Evolutionary conservation across 768 basidiomycete species (phyloP), one percentile per base, ranked within the genome.

Genomic region (Auricularia cornea): DNA sequence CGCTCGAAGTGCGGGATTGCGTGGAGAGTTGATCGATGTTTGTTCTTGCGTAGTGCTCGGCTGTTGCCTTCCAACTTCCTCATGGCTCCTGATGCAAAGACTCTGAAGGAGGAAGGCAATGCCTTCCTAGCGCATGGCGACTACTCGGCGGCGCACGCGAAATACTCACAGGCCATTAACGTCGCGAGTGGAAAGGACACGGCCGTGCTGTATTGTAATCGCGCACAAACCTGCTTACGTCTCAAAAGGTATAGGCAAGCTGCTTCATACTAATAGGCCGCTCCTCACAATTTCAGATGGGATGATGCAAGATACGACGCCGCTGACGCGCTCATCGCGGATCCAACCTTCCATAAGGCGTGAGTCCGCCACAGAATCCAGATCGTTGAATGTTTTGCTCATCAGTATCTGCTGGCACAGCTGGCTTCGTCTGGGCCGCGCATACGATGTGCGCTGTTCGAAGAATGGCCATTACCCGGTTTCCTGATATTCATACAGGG

Each of bases 51-150:
- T 38, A n/a, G n/a, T n/a, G n/a, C 35, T 38, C 2, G 8, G 3
- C 35, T 38, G 10, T 10, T 10, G 16, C 35, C n/a, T n/a, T 38
- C 16, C 35, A 14, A 38, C 35, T 38, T 14, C 16, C 16, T 14
- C 44, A 48, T 48, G 44, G 6, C 44, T 48, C 11, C 20, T 26
- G 51, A 65, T 12, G 59, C 52, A 3, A 41, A 60, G n/a, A 4
- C 23, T 28, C 67, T 81, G 60, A 81, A 83, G 65, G 70, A 68
- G 1, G 70, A 78, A 63, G 81, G 77, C 12, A 82, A 83, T 65
- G 72, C 70, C 5, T 66, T 78, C 16, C 75, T 76, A 64, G 64
- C 67, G 11, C 69, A 73, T 60, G 70, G 74, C 32, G 66, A 77
- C 28, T 78, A 74, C 64, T 59, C 62, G 14, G 72, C 67, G 6